These are phyloP conservation scores for Pyricularia grisea DNA, from an alignment of 2,329 filamentous ascomycete genomes.

Conservation along the genomic window DNA sequence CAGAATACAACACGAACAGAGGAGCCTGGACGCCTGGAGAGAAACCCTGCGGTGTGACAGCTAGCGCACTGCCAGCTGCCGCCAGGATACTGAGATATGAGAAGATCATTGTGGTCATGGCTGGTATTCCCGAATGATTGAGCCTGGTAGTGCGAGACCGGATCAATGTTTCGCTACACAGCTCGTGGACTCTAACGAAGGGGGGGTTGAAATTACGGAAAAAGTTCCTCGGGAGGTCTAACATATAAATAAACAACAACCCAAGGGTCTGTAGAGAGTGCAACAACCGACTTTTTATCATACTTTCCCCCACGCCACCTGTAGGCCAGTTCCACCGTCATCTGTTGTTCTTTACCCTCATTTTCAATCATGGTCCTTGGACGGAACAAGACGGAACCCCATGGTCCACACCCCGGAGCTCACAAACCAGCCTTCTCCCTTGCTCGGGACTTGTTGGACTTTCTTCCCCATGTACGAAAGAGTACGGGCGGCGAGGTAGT, in stretches of 20 bases:
- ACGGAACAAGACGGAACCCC: not conserved
- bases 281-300: not conserved
- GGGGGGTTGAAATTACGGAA: not conserved
- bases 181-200: not conserved
- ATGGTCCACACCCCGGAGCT: not conserved
- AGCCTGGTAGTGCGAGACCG: not conserved
- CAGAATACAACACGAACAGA: conserved; percentile 1
- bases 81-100: conserved; percentile 17
- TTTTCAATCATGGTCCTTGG: not conserved
- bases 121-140: not conserved
- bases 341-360: not conserved
- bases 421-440: not conserved
- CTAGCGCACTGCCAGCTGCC: conserved; percentile 15
- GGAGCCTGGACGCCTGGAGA: conserved; percentile 18
- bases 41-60: conserved; percentile 31
- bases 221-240: not conserved
- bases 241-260: not conserved
- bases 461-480: not conserved
- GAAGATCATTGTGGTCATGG: conserved; percentile 6
- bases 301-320: not conserved
- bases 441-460: not conserved
- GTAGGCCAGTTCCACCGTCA: not conserved
- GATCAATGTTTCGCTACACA: not conserved
- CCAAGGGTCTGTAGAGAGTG: not conserved
- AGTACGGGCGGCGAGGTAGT: not conserved